Percentiles rank a stretch among this genome's conserved stretches.
These are phyloP conservation scores for Taiozyma onychis DNA, from an alignment of 1,139 yeast species.

Conservation along the genomic window DNA sequence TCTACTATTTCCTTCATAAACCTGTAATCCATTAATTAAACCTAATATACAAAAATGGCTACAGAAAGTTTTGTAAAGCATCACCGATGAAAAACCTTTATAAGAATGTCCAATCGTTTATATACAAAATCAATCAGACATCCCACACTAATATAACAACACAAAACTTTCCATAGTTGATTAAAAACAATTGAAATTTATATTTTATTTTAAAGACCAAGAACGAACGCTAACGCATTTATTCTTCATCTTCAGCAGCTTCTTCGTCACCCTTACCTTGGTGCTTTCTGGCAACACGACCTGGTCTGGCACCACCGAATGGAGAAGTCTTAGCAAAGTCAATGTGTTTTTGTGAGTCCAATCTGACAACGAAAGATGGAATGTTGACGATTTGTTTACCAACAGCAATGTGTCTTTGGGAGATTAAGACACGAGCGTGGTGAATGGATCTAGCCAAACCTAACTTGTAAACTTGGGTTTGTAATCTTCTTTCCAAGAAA, in stretches of 20 bases:
- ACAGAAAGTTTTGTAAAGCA: not conserved
- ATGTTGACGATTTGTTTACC: conserved; percentile 99
- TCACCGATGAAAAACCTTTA: not conserved
- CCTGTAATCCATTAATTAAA: not conserved
- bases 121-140: conserved; percentile 4
- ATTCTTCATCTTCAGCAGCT: conserved; percentile 51
- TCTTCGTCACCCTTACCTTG: conserved; percentile 56
- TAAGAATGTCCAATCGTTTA: conserved; percentile 2
- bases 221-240: conserved; percentile 14
- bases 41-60: not conserved
- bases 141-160: not conserved
- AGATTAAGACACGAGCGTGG: conserved; percentile 98
- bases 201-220: not conserved
- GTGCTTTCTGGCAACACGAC: conserved; percentile 99
- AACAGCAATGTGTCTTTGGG: conserved; percentile 99
- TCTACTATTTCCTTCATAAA: not conserved
- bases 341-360: conserved; percentile 99
- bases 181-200: not conserved
- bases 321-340: conserved; percentile 99
- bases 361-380: conserved; percentile 99
- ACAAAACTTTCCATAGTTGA: not conserved
- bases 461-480: conserved; percentile 99
- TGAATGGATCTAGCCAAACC: conserved; percentile 99
- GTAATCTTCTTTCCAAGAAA: conserved; percentile 99
- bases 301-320: conserved; percentile 99